Evolutionary conservation across 768 basidiomycete genomes (phyloP), one percentile per base, ranked within the genome.

Genomic region (Coprinopsis strossmayeri): DNA sequence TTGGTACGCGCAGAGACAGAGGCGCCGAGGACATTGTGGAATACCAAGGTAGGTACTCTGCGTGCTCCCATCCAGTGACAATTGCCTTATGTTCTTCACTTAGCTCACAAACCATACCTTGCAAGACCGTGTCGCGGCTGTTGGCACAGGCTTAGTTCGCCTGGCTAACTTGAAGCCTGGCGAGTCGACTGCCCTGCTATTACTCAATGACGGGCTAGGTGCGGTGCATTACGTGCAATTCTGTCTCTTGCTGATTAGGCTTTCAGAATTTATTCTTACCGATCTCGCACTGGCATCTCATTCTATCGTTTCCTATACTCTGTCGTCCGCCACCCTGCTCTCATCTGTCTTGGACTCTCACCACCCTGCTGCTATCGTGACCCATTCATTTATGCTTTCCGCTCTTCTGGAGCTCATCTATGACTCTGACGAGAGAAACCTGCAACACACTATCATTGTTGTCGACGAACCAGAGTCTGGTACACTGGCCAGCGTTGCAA

Each of bases 141-240:
- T 93, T 41, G 87, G 81, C n/a, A 78, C 81, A 10, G 91, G 88
- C 1, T 73, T 93, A 23, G 57, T 84, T 24, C 73, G 71, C 21
- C 66, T 79, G 28, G 76, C 75, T 1, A 70, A 71, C 15, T 64
- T 88, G 5, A 69, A 77, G 35, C 74, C 79, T 2, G 68, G 71
- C 45, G 74, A 79, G 45, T 84, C 87, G 24, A 82, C 71, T 51
- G 87, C 87, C 5, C 61, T 92, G n/a, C 64, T 92, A 11, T 67
- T 91, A 21, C 68, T 93, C 34, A 87, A 92, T 53, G 91, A 92
- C 59, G 65, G 84, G 38, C 69, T 92, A 39, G 89, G 90, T 87
- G 54, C 11, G 74, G 61, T 21, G 34, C 48, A 11, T 47, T 30
- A 18, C 21, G 15, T 3, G 12, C 37, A 30, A 3, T 28, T 46